Percentiles rank a stretch among this genome's conserved stretches.
These are phyloP conservation scores for Fusarium palustre DNA, from an alignment of 2,329 filamentous ascomycete species.

Conservation along the genomic window DNA sequence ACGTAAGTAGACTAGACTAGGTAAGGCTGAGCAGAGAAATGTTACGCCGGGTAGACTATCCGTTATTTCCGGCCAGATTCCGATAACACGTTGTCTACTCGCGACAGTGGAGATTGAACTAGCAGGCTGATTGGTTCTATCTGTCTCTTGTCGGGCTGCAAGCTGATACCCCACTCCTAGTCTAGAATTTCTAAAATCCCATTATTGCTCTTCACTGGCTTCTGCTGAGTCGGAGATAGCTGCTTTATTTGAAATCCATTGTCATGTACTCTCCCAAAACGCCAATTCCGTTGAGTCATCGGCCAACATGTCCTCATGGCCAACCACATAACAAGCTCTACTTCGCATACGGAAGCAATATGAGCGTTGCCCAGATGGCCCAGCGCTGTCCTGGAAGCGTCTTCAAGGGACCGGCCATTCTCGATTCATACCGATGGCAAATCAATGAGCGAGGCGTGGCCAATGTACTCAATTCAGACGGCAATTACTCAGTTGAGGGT, in stretches of 20 bases:
- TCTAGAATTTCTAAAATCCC: background rate
- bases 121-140: background rate
- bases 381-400: slow-evolving; percentile 11
- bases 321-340: background rate
- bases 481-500: slow-evolving; percentile 1
- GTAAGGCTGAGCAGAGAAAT: too few species aligned
- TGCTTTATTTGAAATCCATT: background rate
- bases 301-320: background rate
- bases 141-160: background rate
- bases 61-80: too few species aligned
- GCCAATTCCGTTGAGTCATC: background rate
- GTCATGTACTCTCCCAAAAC: background rate
- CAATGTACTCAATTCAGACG: background rate
- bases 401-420: slow-evolving; percentile 11
- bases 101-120: too few species aligned
- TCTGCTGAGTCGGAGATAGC: background rate
- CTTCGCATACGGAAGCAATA: slow-evolving; percentile 15
- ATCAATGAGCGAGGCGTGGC: slow-evolving; percentile 13
- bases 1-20: too few species aligned
- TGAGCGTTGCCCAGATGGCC: slow-evolving; percentile 15
- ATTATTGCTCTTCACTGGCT: background rate
- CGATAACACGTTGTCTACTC: too few species aligned
- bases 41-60: too few species aligned
- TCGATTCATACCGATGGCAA: slow-evolving; percentile 4
- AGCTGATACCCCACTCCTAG: background rate